Base-by-base conservation (phyloP, 179 eudicot species). In the Silene coronaria region DNA sequence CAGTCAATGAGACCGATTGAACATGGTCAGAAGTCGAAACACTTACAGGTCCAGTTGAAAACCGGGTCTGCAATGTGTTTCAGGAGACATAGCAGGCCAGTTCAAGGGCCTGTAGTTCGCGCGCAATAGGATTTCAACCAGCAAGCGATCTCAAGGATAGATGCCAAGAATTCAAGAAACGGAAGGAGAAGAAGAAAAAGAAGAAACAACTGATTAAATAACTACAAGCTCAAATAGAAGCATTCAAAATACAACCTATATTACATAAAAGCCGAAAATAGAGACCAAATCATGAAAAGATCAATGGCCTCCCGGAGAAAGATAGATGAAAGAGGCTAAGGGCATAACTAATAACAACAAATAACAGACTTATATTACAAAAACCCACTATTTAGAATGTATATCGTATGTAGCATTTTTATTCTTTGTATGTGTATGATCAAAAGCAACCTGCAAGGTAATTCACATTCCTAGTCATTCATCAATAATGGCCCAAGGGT, bases 341-440 rank as follows among this genome's bases (percentile, higher is more conserved):
- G 21, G 21, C 21, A 45, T 53, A 53, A 51, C 59, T 53, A 53
- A 53, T n/a, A 17, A 53, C 1, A 46, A 63, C 63, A 77, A 36
- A 55, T 51, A 17, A 68, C 9, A 69, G 13, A 51, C 27, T 73
- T 64, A 64, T 67, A 73, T 28, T 59, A 77, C 75, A 60, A 23
- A 21, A 65, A 51, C 61, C 23, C 2, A 74, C 48, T 55, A 38
- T 42, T 62, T 64, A 73, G 67, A 75, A 77, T 71, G 62, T 53
- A 68, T 77, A 23, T 70, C 23, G 75, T 77, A 32, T 77, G 23
- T 60, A 67, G 59, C 71, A 64, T 76, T 67, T 16, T 77, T 75
- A 74, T 81, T 75, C 76, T 78, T 68, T 78, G 78, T 81, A 70
- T 68, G 38, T 73, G 77, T 81, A 70, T 80, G 64, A 60, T 36